Conservation (phyloP, 257 asterid genomes). For the Petunia axillaris region DNA sequence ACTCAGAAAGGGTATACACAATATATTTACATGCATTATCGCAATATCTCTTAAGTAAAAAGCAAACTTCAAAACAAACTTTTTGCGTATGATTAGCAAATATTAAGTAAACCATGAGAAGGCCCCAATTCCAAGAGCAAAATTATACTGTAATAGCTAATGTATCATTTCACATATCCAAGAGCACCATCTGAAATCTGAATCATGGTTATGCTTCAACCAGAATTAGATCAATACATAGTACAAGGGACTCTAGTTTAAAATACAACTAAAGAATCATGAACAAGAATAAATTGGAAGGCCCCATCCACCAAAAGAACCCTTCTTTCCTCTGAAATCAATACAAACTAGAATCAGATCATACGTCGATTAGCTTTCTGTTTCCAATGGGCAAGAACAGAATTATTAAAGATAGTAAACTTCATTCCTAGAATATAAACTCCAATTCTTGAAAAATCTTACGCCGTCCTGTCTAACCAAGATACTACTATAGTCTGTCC, state of each 20-base stretch:
- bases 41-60: not conserved
- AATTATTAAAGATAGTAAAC: not conserved
- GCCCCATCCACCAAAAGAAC: not conserved
- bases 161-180: not conserved
- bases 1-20: not conserved
- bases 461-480: not conserved
- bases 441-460: not conserved
- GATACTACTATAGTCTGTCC: too few relatives aligned
- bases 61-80: not conserved
- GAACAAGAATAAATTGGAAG: not conserved
- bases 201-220: too few relatives aligned
- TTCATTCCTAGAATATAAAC: not conserved
- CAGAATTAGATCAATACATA: not conserved
- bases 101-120: not conserved
- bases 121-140: not conserved
- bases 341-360: conserved; percentile 23
- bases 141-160: not conserved
- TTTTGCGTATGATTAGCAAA: not conserved
- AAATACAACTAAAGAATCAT: not conserved
- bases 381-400: not conserved
- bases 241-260: not conserved
- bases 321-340: not conserved
- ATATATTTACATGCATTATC: not conserved
- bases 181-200: too few relatives aligned
- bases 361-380: not conserved